phyloP scores from a whole-genome alignment of 768 basidiomycete genomes.

The Macrocybe gigantea region DNA sequence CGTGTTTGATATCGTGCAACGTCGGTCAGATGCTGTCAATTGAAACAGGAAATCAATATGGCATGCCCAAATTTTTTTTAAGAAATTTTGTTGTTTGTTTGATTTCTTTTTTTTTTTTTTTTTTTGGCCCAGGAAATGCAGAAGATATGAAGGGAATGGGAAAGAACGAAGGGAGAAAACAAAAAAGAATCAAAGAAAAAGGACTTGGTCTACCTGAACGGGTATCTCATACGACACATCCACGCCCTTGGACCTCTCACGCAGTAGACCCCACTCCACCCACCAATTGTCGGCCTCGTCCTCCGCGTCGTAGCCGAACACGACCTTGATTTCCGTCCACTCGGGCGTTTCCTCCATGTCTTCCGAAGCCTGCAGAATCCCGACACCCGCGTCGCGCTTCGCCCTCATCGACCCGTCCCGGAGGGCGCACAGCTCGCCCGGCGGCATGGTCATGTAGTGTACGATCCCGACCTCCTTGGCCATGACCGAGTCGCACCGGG shows the following conservation, averaged over 20 bases:
- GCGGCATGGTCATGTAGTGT: slow-evolving; percentile 33
- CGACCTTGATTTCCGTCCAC: slow-evolving; percentile 41
- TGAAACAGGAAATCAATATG: no score
- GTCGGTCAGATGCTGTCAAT: no score
- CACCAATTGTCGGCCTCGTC: slow-evolving; percentile 57
- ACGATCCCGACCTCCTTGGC: slow-evolving; percentile 38
- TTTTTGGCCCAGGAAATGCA: no score
- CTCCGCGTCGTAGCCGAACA: slow-evolving; percentile 45
- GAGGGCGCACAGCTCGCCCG: slow-evolving; percentile 33
- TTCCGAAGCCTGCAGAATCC: slow-evolving; percentile 7
- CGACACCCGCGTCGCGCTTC: slow-evolving; percentile 20
- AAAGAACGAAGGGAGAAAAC: neutral
- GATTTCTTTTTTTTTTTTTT: no score
- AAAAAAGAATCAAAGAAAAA: slow-evolving; percentile 2
- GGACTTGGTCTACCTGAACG: slow-evolving; percentile 4
- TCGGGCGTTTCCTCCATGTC: slow-evolving; percentile 16
- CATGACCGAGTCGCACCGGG: slow-evolving; percentile 36
- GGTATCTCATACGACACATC: slow-evolving; percentile 7
- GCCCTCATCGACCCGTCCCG: slow-evolving; percentile 34
- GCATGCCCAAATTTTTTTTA: no score
- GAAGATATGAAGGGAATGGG: no score
- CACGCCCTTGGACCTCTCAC: slow-evolving; percentile 26
- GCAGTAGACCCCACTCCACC: slow-evolving; percentile 48
- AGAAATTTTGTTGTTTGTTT: no score
- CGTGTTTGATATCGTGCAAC: no score